Base-by-base conservation (phyloP, 805 yeast species). In the Hanseniaspora taiwanica region DNA sequence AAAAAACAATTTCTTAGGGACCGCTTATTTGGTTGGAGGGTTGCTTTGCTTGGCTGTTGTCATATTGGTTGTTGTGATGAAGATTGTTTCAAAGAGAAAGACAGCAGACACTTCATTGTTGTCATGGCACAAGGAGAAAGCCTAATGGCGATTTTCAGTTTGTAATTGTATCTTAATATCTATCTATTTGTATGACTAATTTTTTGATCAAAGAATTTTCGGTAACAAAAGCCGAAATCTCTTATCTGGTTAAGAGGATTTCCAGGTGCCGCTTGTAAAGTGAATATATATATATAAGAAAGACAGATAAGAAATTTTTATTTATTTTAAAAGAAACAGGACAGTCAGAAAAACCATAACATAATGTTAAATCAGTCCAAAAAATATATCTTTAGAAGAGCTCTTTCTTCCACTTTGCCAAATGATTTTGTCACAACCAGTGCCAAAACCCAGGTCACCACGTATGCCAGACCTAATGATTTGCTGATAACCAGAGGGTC, bases 401-500 rank as follows among this genome's bases (percentile, higher is more conserved):
- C 21, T 18, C 20, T 10, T n/a, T n/a, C n/a, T n/a, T 10, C 31
- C 6, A 37, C 21, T 13, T 8, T 21, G n/a, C 19, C 32, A 4
- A 51, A 47, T 37, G 51, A 49, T 36, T 50, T 54, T 19, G 50
- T 52, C 67, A 34, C 74, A 72, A 23, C 34, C 7, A 20, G 16
- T 18, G 6, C 37, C 8, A 40, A 40, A 7, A 78, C 63, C 55
- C 68, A 78, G 8, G 87, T 79, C 7, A 77, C 91, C 4, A 83
- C 94, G 0, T 84, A 85, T 54, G 71, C 86, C 9, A 74, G 87
- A 52, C 94, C 94, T 10, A 67, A 75, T 36, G 56, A 57, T 40
- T 59, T 86, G 38, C 81, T 85, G 14, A 68, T 89, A 42, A 76
- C 80, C 37, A 79, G 78, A 44, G 98, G 96, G 27, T 61, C 75